These are phyloP conservation scores for Aspergillus nidulans DNA, from an alignment of 495 filamentous ascomycete genomes.

Conservation along the genomic window DNA sequence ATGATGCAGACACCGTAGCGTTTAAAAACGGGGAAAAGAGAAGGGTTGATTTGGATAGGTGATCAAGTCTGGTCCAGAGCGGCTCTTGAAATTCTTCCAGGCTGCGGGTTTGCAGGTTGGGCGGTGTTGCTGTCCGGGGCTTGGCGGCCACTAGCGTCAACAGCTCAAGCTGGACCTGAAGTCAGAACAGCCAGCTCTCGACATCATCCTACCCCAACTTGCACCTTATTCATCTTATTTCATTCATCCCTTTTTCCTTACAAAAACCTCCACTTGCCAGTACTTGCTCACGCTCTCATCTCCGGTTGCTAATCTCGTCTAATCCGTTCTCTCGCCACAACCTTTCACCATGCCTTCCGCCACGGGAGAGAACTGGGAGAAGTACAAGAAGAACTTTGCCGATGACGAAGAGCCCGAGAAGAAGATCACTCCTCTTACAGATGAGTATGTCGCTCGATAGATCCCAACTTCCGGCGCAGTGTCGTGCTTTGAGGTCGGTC, in stretches of 20 bases:
- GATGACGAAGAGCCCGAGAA: conserved; percentile 98
- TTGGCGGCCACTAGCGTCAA: conserved; percentile 42
- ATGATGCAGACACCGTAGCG: conserved; percentile 26
- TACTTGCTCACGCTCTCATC: not conserved
- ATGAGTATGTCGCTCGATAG: conserved; percentile 64
- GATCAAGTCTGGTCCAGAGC: conserved; percentile 22
- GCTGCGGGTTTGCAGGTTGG: conserved; percentile 52
- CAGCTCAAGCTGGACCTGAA: conserved; percentile 22
- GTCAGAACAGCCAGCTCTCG: conserved; percentile 25
- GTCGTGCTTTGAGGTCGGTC: not conserved
- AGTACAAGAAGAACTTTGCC: conserved; percentile 92
- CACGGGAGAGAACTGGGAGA: conserved; percentile 93
- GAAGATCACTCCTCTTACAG: conserved; percentile 94
- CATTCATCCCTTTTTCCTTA: not conserved
- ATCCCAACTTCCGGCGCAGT: not conserved
- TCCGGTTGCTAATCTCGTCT: conserved; percentile 6
- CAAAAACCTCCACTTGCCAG: not conserved
- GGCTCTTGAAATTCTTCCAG: conserved; percentile 44
- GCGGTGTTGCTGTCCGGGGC: conserved; percentile 40
- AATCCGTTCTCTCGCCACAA: conserved; percentile 22
- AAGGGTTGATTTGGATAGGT: conserved; percentile 16
- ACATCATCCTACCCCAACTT: conserved; percentile 22
- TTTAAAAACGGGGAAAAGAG: conserved; percentile 18
- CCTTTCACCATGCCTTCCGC: conserved; percentile 74
- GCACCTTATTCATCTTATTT: conserved; percentile 14